These are phyloP conservation scores for Peronospora tabacina DNA, from an alignment of 352 stramenopile species.

Conservation along the genomic window DNA sequence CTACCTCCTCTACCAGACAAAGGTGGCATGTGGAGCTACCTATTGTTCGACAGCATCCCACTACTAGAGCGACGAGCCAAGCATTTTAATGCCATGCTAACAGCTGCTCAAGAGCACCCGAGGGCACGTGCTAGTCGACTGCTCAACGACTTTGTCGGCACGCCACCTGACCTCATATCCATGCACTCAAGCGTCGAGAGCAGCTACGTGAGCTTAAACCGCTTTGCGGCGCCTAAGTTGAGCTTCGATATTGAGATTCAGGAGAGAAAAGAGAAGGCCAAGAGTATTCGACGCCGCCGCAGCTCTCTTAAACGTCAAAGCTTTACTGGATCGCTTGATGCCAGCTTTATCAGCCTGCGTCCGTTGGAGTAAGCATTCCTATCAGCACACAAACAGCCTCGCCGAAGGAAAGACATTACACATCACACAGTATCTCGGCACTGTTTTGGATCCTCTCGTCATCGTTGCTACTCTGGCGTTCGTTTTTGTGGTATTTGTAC, in stretches of 20 bases:
- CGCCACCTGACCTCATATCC: constrained; percentile 49
- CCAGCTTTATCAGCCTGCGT: constrained; percentile 11
- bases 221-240: constrained; percentile 63
- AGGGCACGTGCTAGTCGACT: constrained; percentile 43
- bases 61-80: constrained; percentile 53
- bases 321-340: constrained; percentile 27
- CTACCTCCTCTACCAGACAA: constrained; percentile 58
- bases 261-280: constrained; percentile 63
- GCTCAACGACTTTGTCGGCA: constrained; percentile 63
- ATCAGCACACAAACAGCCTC: constrained; percentile 4
- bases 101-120: constrained; percentile 42
- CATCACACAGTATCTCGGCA: constrained; percentile 16
- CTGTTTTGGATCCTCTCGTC: constrained; percentile 23
- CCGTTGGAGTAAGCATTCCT: constrained; percentile 15
- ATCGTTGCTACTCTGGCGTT: constrained; percentile 12
- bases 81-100: constrained; percentile 63
- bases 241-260: constrained; percentile 63
- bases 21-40: constrained; percentile 64
- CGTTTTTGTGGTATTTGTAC: constrained; percentile 10
- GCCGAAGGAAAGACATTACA: constrained; percentile 19
- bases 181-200: constrained; percentile 49
- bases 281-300: constrained; percentile 48
- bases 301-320: constrained; percentile 39
- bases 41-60: constrained; percentile 54
- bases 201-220: constrained; percentile 72